Evolutionary conservation across 176 grass and related monocot species (phyloP).

Genomic region (Avena sativa): DNA sequence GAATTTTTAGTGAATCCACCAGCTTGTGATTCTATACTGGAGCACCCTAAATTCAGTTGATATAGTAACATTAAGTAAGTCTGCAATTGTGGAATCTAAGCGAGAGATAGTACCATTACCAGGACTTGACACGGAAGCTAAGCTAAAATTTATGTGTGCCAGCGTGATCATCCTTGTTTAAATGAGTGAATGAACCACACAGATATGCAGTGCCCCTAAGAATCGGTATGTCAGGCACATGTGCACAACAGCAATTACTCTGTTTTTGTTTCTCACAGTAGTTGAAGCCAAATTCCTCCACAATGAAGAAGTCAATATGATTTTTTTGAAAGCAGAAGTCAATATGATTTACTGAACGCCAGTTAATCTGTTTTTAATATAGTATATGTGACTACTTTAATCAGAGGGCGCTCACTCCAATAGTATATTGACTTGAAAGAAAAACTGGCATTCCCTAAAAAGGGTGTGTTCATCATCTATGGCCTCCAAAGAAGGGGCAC

Average conservation of each 20-base stretch:
- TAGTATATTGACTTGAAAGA: background rate
- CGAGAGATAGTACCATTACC: background rate
- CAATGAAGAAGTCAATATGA: too few species aligned
- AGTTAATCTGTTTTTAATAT: too few species aligned
- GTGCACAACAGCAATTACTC: too few species aligned
- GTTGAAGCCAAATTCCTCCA: too few species aligned
- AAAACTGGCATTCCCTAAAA: background rate
- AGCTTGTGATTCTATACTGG: background rate
- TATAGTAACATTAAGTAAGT: background rate
- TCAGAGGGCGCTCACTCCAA: background rate
- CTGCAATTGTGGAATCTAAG: background rate
- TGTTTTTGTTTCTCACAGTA: too few species aligned
- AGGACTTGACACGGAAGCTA: background rate
- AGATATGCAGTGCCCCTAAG: background rate
- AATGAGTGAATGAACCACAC: background rate
- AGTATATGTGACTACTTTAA: too few species aligned
- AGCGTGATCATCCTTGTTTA: background rate
- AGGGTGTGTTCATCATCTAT: background rate
- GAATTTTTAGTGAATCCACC: background rate
- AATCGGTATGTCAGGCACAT: background rate
- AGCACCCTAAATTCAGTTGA: background rate
- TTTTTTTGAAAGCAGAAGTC: too few species aligned
- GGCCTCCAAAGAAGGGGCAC: background rate
- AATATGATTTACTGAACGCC: too few species aligned
- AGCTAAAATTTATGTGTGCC: background rate